These are phyloP conservation scores for Sesbania bispinosa DNA, from an alignment of 306 rosid genomes.

Conservation along the genomic window DNA sequence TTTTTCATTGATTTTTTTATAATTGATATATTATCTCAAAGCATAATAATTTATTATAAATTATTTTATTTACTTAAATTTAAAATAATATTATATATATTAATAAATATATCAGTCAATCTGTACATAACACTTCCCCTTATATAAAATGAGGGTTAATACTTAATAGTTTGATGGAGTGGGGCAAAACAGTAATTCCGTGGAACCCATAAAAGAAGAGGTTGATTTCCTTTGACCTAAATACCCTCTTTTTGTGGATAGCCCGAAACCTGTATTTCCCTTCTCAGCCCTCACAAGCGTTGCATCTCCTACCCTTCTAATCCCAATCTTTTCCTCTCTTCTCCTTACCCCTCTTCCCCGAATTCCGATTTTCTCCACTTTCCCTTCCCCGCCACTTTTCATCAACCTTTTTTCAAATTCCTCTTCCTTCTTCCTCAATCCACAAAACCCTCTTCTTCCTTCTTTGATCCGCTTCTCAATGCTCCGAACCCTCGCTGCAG, in stretches of 20 bases:
- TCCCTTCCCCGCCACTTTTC: slow-evolving; percentile 84
- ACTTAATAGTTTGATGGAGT: background rate
- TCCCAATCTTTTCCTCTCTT: slow-evolving; percentile 56
- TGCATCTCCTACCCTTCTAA: slow-evolving; percentile 69
- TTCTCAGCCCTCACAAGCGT: slow-evolving; percentile 62
- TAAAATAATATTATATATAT: too few relatives aligned
- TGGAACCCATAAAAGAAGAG: background rate
- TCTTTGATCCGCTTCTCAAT: slow-evolving; percentile 32
- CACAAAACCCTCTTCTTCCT: slow-evolving; percentile 14
- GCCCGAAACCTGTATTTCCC: slow-evolving; percentile 65
- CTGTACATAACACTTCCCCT: too few relatives aligned
- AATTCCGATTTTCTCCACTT: slow-evolving; percentile 70
- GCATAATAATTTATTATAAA: too few relatives aligned
- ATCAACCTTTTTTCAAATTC: slow-evolving; percentile 55
- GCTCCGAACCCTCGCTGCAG: background rate
- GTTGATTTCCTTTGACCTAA: slow-evolving; percentile 59
- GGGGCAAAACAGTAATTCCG: slow-evolving; percentile 74
- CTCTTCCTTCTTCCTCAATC: background rate
- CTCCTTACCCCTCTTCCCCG: slow-evolving; percentile 61
- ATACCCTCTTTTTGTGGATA: slow-evolving; percentile 65
- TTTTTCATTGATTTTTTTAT: too few relatives aligned
- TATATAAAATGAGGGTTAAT: too few relatives aligned
- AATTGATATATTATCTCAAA: too few relatives aligned
- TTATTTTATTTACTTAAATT: too few relatives aligned
- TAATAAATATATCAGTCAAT: too few relatives aligned